Evolutionary conservation across 371 early-diverging fungal species (phyloP).

Genomic region (Smittium culicis): DNA sequence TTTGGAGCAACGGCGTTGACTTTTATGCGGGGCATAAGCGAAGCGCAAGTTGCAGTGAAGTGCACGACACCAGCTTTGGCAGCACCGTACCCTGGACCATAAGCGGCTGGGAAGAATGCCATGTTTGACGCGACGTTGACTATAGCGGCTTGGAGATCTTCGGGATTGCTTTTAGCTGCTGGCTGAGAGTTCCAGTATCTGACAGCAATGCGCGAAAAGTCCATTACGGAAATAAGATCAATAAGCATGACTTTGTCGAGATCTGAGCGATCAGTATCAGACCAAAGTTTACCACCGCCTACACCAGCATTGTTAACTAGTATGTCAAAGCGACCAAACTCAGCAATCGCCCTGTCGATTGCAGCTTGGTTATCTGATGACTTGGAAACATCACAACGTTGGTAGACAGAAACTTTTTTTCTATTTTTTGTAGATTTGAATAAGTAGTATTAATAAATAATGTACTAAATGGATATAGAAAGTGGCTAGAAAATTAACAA

Average conservation of each 20-base stretch:
- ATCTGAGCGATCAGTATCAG: slow-evolving; percentile 23
- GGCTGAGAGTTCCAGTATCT: slow-evolving; percentile 32
- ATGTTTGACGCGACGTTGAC: slow-evolving; percentile 66
- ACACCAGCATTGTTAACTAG: slow-evolving; percentile 55
- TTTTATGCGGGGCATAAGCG: slow-evolving; percentile 34
- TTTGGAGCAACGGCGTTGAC: slow-evolving; percentile 68
- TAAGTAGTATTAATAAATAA: neutral
- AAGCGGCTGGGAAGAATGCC: slow-evolving; percentile 50
- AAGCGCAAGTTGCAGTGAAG: slow-evolving; percentile 27
- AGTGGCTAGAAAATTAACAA: no score
- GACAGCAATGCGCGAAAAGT: slow-evolving; percentile 51
- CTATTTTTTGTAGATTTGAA: neutral
- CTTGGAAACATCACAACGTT: slow-evolving; percentile 46
- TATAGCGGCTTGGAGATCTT: no score
- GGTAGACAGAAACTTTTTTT: slow-evolving; percentile 27
- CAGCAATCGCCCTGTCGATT: slow-evolving; percentile 33
- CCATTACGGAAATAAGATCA: slow-evolving; percentile 49
- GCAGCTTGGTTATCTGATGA: slow-evolving; percentile 32
- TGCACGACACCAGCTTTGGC: slow-evolving; percentile 56
- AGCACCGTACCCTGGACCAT: slow-evolving; percentile 60
- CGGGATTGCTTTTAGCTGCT: slow-evolving; percentile 29
- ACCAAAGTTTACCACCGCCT: slow-evolving; percentile 24
- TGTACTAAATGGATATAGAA: no score
- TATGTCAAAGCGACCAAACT: slow-evolving; percentile 49
- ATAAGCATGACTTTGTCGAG: slow-evolving; percentile 39